Evolutionary conservation across 352 stramenopile genomes (phyloP).

Genomic region (Phytopythium oedochilum): DNA sequence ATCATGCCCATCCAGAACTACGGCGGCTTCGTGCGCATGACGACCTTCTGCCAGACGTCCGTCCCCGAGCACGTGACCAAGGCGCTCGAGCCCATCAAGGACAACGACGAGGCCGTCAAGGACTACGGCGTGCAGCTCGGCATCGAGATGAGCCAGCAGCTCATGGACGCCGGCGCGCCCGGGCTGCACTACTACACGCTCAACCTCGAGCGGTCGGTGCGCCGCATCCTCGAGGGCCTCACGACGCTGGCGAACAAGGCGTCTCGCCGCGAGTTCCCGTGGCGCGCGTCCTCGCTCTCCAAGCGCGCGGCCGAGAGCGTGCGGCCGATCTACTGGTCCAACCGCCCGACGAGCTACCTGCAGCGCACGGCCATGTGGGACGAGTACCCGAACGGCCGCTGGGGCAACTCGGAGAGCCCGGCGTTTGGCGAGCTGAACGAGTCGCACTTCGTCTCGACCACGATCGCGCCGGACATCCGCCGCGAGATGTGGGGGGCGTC

Average conservation of each 20-base stretch:
- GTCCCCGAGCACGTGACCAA: slow-evolving; percentile 87
- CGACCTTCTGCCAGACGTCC: slow-evolving; percentile 94
- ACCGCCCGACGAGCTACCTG: slow-evolving; percentile 97
- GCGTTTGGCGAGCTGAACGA: slow-evolving; percentile 96
- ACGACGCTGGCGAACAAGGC: slow-evolving; percentile 48
- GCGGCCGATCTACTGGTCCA: slow-evolving; percentile 98
- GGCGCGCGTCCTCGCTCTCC: slow-evolving; percentile 87
- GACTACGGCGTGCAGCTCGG: slow-evolving; percentile 94
- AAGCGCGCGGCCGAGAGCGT: slow-evolving; percentile 88
- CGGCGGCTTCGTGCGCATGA: slow-evolving; percentile 98
- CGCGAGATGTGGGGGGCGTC: slow-evolving; percentile 95
- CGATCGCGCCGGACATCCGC: slow-evolving; percentile 52
- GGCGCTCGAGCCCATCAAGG: slow-evolving; percentile 91
- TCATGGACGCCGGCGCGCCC: slow-evolving; percentile 86
- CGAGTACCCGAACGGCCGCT: slow-evolving; percentile 96
- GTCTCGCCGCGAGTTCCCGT: slow-evolving; percentile 83
- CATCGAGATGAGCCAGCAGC: slow-evolving; percentile 91
- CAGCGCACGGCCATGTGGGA: slow-evolving; percentile 97
- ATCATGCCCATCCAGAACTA: slow-evolving; percentile 99
- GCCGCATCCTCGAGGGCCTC: slow-evolving; percentile 82
- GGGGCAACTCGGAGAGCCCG: slow-evolving; percentile 93
- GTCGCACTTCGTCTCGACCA: slow-evolving; percentile 91
- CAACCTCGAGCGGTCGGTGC: slow-evolving; percentile 90
- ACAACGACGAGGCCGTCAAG: slow-evolving; percentile 96
- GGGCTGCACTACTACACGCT: slow-evolving; percentile 95